phyloP scores from a whole-genome alignment of 1,139 yeast species.

The Nadsonia starkeyi-henricii region DNA sequence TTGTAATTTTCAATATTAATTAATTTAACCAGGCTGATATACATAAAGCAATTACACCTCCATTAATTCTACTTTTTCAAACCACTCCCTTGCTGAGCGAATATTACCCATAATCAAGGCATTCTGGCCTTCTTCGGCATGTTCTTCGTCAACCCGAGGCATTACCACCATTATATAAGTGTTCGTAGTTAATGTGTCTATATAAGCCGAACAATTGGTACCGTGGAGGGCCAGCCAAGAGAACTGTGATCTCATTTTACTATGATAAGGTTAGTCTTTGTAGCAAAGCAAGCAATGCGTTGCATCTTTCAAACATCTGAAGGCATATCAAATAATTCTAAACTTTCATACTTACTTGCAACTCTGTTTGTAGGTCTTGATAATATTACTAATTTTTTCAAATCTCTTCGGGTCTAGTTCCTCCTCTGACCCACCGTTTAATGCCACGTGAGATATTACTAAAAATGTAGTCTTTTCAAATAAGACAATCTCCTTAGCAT shows the following conservation, averaged over 20 bases:
- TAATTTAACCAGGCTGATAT: too few relatives aligned
- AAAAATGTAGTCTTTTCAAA: constrained; percentile 90
- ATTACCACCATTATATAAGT: constrained; percentile 66
- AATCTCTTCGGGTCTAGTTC: constrained; percentile 74
- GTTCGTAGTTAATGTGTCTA: constrained; percentile 58
- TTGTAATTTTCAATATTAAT: too few relatives aligned
- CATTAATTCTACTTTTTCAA: constrained; percentile 36
- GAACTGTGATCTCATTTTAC: constrained; percentile 69
- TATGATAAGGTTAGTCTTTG: too few relatives aligned
- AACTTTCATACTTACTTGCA: constrained; percentile 31
- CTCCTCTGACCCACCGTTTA: constrained; percentile 7
- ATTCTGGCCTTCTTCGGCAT: constrained; percentile 39
- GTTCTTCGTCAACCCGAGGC: constrained; percentile 19
- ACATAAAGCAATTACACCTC: too few relatives aligned
- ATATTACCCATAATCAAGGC: constrained; percentile 53
- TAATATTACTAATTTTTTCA: constrained; percentile 85
- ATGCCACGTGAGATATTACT: constrained; percentile 54
- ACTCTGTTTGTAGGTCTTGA: constrained; percentile 88
- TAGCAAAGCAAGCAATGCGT: too few relatives aligned
- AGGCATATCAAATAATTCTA: too few relatives aligned
- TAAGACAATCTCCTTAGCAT: constrained; percentile 80
- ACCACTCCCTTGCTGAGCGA: constrained; percentile 51
- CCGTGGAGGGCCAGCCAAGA: constrained; percentile 68
- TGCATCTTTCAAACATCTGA: too few relatives aligned
- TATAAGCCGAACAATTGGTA: constrained; percentile 50